phyloP scores from a whole-genome alignment of 768 basidiomycete species.

The Phaeolepiota aurea region DNA sequence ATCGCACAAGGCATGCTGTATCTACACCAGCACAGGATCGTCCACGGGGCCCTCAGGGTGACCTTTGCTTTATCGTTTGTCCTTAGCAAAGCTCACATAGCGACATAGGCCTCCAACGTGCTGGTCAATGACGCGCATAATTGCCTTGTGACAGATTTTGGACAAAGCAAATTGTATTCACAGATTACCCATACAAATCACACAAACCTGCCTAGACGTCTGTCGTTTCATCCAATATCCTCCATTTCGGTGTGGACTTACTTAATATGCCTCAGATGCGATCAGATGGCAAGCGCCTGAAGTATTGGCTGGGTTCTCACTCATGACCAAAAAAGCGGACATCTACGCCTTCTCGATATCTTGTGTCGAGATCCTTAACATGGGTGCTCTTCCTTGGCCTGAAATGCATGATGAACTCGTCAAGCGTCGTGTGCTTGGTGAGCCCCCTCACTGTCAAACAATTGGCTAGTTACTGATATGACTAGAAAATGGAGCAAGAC shows the following conservation, averaged over 20 bases:
- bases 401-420: conserved; percentile 33
- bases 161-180: conserved; percentile 62
- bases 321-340: conserved; percentile 39
- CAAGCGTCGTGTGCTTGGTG: conserved; percentile 32
- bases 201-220: conserved; percentile 27
- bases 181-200: conserved; percentile 18
- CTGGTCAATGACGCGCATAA: conserved; percentile 49
- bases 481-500: not conserved
- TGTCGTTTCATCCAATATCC: too few species aligned
- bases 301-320: conserved; percentile 31
- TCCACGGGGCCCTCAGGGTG: conserved; percentile 71
- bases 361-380: conserved; percentile 45
- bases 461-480: not conserved
- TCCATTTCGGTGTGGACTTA: too few species aligned
- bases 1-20: conserved; percentile 68
- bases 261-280: too few species aligned
- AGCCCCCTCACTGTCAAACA: conserved; percentile 5
- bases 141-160: conserved; percentile 67
- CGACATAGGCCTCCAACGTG: conserved; percentile 51
- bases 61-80: conserved; percentile 6
- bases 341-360: conserved; percentile 53
- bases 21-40: conserved; percentile 46
- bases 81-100: too few species aligned
- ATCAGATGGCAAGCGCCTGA: conserved; percentile 58
- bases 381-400: conserved; percentile 44